These are phyloP conservation scores for Domatiomyces catenatus DNA, from an alignment of 2,329 filamentous ascomycete genomes.

Conservation along the genomic window DNA sequence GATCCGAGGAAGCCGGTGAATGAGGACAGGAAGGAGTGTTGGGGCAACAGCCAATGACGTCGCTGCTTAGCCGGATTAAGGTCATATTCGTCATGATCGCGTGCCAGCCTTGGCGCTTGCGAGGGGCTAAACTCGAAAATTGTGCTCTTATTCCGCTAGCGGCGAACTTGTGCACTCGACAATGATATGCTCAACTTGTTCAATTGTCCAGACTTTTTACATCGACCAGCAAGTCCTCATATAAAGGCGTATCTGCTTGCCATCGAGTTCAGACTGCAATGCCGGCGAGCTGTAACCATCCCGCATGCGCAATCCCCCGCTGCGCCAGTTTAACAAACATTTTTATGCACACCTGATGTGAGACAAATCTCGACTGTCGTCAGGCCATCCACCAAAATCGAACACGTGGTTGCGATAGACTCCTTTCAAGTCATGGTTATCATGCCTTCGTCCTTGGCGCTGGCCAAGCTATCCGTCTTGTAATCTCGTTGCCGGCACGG, in stretches of 20 bases:
- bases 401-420: not conserved
- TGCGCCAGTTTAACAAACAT: not conserved
- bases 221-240: no score
- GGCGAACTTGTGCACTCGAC: no score
- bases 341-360: not conserved
- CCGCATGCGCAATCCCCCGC: not conserved
- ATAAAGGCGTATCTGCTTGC: not conserved
- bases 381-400: not conserved
- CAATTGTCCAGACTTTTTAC: no score
- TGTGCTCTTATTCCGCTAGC: no score
- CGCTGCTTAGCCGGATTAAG: not conserved
- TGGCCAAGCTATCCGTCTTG: no score
- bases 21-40: not conserved
- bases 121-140: no score
- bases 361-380: not conserved
- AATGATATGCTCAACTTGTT: no score
- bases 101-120: not conserved
- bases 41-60: no score
- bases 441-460: not conserved
- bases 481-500: not conserved
- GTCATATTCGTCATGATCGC: not conserved
- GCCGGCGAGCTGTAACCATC: not conserved
- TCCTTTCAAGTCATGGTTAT: not conserved
- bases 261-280: not conserved
- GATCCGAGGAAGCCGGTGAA: not conserved